These are phyloP conservation scores for Venturia carpophila DNA, from an alignment of 2,329 filamentous ascomycete genomes.

Conservation along the genomic window DNA sequence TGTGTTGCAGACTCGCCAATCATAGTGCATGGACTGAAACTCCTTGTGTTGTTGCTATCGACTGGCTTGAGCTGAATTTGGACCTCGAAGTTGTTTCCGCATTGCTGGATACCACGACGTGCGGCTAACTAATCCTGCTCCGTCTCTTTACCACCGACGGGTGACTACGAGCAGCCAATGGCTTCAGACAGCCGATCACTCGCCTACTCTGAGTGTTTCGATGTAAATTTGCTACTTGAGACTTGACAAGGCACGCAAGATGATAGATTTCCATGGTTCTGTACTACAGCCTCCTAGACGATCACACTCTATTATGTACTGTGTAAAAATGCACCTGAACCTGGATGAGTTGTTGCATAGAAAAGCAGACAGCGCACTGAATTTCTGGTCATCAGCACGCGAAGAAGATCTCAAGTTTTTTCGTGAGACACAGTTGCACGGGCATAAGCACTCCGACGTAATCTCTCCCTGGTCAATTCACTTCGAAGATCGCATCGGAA, in stretches of 20 bases:
- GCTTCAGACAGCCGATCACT: not conserved
- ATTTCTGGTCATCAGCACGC: not conserved
- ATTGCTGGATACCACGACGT: not conserved
- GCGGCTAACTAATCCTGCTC: not conserved
- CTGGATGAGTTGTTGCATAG: no score
- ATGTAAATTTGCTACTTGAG: not conserved
- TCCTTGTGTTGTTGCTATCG: not conserved
- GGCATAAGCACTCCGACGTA: no score
- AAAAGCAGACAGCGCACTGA: not conserved
- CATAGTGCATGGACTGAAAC: not conserved
- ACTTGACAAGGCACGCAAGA: no score
- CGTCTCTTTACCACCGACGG: not conserved
- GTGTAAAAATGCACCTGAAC: no score
- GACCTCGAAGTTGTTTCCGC: not conserved
- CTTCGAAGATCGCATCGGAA: not conserved
- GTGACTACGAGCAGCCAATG: not conserved
- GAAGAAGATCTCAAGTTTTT: not conserved
- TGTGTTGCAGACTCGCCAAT: not conserved
- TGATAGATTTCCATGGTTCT: no score
- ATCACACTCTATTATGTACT: no score
- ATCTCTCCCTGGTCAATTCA: not conserved
- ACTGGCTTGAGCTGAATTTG: not conserved
- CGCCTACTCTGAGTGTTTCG: no score
- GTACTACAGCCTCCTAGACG: no score
- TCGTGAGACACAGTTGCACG: not conserved